phyloP scores from a whole-genome alignment of 2,329 filamentous ascomycete species.

The Macroventuria anomochaeta region DNA sequence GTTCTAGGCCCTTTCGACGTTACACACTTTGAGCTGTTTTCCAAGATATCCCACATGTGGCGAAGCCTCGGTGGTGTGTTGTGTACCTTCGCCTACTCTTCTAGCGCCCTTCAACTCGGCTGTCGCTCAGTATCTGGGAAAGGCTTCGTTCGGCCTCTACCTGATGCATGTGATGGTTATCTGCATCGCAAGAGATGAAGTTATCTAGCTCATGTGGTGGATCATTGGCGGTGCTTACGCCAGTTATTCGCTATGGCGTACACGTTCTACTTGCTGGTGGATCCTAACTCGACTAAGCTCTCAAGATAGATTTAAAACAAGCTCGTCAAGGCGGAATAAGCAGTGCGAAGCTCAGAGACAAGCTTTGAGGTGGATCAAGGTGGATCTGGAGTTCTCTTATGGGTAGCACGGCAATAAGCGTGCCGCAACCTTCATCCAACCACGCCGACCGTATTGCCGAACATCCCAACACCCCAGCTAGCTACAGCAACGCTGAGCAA shows the following conservation, averaged over 20 bases:
- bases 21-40: not conserved
- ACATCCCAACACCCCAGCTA: not conserved
- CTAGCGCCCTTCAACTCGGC: not conserved
- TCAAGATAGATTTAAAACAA: not conserved
- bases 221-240: constrained; percentile 1
- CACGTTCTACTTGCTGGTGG: not conserved
- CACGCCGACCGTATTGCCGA: not conserved
- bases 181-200: not conserved
- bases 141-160: not conserved
- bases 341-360: not conserved
- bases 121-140: not conserved
- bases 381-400: not conserved
- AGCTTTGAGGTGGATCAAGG: constrained; percentile 9
- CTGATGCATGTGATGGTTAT: not conserved
- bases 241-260: constrained; percentile 1
- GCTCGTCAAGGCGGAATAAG: constrained; percentile 11
- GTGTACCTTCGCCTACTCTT: not conserved
- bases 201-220: not conserved
- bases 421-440: not conserved
- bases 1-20: not conserved
- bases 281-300: not conserved
- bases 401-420: constrained; percentile 5
- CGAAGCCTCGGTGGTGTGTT: not conserved
- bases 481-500: constrained; percentile 1
- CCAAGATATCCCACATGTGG: not conserved